These are phyloP conservation scores for Ceratocystis variospora DNA, from an alignment of 2,329 filamentous ascomycete genomes.

Conservation along the genomic window DNA sequence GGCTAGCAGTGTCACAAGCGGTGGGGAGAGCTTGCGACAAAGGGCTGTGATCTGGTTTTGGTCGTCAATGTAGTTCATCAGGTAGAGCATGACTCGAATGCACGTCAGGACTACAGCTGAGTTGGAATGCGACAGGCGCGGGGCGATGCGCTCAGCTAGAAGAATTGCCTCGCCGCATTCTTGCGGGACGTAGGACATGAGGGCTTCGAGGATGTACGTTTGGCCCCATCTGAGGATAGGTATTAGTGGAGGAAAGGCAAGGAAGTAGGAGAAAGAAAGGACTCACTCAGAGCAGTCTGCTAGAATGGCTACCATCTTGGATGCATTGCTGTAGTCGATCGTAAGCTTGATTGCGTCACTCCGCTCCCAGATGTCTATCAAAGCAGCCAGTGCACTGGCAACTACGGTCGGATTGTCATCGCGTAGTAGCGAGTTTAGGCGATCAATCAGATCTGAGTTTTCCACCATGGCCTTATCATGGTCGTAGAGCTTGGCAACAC, in stretches of 20 bases:
- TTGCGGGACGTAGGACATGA: conserved; percentile 96
- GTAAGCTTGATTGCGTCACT: conserved; percentile 96
- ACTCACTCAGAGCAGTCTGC: conserved; percentile 74
- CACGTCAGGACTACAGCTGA: conserved; percentile 92
- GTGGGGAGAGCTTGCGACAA: conserved; percentile 86
- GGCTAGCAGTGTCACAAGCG: conserved; percentile 82
- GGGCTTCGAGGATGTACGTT: conserved; percentile 91
- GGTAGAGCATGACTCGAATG: conserved; percentile 87
- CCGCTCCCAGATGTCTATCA: conserved; percentile 98
- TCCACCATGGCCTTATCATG: conserved; percentile 88
- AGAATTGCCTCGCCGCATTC: conserved; percentile 77
- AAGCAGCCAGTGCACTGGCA: conserved; percentile 73
- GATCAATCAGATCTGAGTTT: conserved; percentile 78
- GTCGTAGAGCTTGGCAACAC: conserved; percentile 94
- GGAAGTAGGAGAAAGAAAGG: neutral
- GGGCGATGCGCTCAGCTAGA: conserved; percentile 83
- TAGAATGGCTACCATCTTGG: conserved; percentile 92
- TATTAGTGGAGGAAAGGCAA: neutral
- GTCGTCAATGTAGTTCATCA: conserved; percentile 97
- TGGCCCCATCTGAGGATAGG: conserved; percentile 58
- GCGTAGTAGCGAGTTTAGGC: conserved; percentile 73
- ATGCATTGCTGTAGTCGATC: conserved; percentile 93
- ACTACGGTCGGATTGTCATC: conserved; percentile 98
- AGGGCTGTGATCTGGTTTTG: conserved; percentile 75
- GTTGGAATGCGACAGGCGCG: conserved; percentile 93